Evolutionary conservation across 495 filamentous ascomycete genomes (phyloP).

Genomic region (Platismatia glauca): DNA sequence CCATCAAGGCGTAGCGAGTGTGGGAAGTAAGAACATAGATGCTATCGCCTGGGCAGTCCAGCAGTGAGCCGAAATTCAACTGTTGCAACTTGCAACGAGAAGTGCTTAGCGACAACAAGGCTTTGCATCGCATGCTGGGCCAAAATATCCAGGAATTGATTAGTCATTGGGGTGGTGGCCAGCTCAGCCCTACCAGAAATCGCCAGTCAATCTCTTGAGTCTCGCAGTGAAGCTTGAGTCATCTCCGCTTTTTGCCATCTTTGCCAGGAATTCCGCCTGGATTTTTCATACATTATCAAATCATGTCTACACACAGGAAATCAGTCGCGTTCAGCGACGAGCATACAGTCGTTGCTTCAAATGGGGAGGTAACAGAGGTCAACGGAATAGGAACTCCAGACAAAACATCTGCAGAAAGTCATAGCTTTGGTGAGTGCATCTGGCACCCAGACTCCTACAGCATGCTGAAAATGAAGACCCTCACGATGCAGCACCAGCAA

Average conservation of each 20-base stretch:
- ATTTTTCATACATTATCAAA: not conserved
- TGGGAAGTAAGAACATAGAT: not conserved
- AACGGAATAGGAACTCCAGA: conserved; percentile 52
- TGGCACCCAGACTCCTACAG: conserved; percentile 15
- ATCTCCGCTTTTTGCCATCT: not conserved
- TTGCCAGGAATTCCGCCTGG: no score
- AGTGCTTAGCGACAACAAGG: not conserved
- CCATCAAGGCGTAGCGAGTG: conserved; percentile 15
- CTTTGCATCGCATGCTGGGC: not conserved
- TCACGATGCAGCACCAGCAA: conserved; percentile 23
- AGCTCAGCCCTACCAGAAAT: not conserved
- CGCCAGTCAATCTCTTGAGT: not conserved
- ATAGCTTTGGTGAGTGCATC: conserved; percentile 48
- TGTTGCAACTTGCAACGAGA: not conserved
- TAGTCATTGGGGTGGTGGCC: not conserved
- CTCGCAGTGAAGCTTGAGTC: not conserved
- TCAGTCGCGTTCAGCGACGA: conserved; percentile 86
- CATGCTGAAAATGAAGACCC: conserved; percentile 23
- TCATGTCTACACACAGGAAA: conserved; percentile 53
- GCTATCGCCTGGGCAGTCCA: not conserved
- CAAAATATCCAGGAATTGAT: not conserved
- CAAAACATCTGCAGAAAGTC: conserved; percentile 60
- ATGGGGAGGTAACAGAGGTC: conserved; percentile 71
- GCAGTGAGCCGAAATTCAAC: conserved; percentile 2
- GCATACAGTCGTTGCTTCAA: conserved; percentile 70